Evolutionary conservation across 768 basidiomycete species (phyloP).

Genomic region (Phylloporus rhodoxanthus): DNA sequence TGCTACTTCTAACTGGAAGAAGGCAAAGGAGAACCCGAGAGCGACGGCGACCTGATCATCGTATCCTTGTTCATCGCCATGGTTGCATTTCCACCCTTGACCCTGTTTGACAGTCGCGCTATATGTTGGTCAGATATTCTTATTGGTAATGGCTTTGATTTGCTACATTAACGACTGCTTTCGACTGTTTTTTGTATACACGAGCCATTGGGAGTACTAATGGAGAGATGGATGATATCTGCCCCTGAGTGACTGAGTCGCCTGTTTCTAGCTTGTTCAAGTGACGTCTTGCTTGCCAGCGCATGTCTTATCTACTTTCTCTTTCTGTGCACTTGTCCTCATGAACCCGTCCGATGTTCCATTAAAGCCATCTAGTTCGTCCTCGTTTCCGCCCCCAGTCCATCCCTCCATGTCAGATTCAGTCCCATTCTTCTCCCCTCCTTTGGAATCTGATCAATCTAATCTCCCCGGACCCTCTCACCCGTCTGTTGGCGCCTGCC

Average conservation of each 20-base stretch:
- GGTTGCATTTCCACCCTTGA: slow-evolving; percentile 7
- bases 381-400: slow-evolving; percentile 8
- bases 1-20: slow-evolving; percentile 76
- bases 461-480: slow-evolving; percentile 23
- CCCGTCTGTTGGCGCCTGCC: slow-evolving; percentile 9
- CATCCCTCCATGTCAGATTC: slow-evolving; percentile 13
- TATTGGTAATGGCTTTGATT: slow-evolving; percentile 29
- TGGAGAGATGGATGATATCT: too few species aligned
- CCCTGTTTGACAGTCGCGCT: slow-evolving; percentile 19
- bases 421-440: slow-evolving; percentile 10
- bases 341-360: slow-evolving; percentile 30
- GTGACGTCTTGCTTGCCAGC: slow-evolving; percentile 10
- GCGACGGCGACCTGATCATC: slow-evolving; percentile 21
- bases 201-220: neutral
- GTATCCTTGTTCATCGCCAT: slow-evolving; percentile 3
- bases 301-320: slow-evolving; percentile 15
- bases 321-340: slow-evolving; percentile 19
- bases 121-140: slow-evolving; percentile 21
- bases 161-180: slow-evolving; percentile 14
- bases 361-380: slow-evolving; percentile 9
- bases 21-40: slow-evolving; percentile 61
- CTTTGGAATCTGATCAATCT: too few species aligned
- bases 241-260: slow-evolving; percentile 17
- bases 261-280: slow-evolving; percentile 25
- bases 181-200: neutral